These are phyloP conservation scores for Phanerochaete sordida DNA, from an alignment of 768 basidiomycete species.

Conservation along the genomic window DNA sequence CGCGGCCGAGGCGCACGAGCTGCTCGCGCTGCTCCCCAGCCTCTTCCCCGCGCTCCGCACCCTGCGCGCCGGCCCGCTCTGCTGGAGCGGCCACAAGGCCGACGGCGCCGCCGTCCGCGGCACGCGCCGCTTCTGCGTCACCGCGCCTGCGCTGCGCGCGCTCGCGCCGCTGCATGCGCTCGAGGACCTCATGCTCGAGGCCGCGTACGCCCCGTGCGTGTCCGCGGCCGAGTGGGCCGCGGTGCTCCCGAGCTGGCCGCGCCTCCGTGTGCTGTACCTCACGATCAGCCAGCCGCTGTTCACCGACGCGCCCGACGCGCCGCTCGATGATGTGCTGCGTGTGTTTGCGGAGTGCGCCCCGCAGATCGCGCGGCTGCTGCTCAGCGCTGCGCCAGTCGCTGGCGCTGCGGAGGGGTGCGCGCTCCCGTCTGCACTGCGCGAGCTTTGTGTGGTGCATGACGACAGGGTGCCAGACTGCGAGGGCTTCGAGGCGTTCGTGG, in stretches of 20 bases:
- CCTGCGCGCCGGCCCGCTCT: neutral
- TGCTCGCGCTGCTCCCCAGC: neutral
- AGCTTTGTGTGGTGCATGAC: no score
- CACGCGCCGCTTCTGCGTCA: neutral
- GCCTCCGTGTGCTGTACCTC: neutral
- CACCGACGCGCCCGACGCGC: neutral
- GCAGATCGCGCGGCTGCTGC: no score
- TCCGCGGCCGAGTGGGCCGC: neutral
- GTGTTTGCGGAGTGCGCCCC: neutral
- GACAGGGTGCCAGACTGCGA: no score
- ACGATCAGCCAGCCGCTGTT: neutral
- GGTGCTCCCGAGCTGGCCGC: neutral
- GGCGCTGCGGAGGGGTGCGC: no score
- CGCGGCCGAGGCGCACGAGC: neutral
- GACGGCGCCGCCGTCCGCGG: no score
- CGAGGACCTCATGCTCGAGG: neutral
- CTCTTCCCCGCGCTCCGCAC: neutral
- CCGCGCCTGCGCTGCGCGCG: neutral
- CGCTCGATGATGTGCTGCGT: neutral
- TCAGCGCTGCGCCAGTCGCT: no score
- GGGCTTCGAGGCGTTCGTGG: no score
- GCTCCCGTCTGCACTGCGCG: no score
- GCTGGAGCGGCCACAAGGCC: no score
- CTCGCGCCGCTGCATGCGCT: neutral
- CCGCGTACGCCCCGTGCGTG: neutral